Evolutionary conservation across 768 basidiomycete genomes (phyloP), one percentile per base, ranked within the genome.

Genomic region (Pleurotus eryngii): DNA sequence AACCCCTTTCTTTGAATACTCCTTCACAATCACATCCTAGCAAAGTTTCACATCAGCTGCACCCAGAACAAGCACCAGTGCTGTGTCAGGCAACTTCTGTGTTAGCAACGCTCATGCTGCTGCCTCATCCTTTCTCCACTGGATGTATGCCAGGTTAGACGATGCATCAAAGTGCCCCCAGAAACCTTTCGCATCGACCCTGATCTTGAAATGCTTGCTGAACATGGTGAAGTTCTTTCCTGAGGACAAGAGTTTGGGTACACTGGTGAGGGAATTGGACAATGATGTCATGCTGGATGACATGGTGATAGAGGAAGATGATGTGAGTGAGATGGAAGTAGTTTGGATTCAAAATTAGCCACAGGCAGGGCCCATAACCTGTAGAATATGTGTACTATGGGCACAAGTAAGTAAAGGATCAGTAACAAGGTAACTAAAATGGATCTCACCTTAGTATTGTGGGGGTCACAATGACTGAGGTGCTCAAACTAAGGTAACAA

Each of bases 151-250:
- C 15, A 12, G 12, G 8, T 43, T 43, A 1, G 42, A 12, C 3
- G 9, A 15, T 15, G 42, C 18, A 26, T 65, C 57, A 40, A 63
- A 63, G 24, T 64, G 63, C 8, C 54, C 60, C 46, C 55, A 61
- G 7, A 57, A 43, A 1, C 57, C 48, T 30, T 65, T 63, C 22
- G 60, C 60, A 20, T 61, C 24, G 14, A 63, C 47, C 15, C 60
- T 57, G 15, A 54, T 48, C 35, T 30, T 5, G 55, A 65, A 61
- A 7, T 55, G 49, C 14, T 49, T 3, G 30, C 27, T 5, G 35
- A 63, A 65, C 9, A 61, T 50, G 17, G 55, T 43, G 58, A 57
- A 63, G 43, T 65, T 65, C 8, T 46, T 37, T 56, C 64, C 18
- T 0, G 42, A n/a, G 3, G 18, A 15, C 42, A 63, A 61, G 11